Percentiles rank a stretch among this genome's conserved stretches.
phyloP scores from a whole-genome alignment of 2,329 filamentous ascomycete genomes.

The Colletotrichum incanum region DNA sequence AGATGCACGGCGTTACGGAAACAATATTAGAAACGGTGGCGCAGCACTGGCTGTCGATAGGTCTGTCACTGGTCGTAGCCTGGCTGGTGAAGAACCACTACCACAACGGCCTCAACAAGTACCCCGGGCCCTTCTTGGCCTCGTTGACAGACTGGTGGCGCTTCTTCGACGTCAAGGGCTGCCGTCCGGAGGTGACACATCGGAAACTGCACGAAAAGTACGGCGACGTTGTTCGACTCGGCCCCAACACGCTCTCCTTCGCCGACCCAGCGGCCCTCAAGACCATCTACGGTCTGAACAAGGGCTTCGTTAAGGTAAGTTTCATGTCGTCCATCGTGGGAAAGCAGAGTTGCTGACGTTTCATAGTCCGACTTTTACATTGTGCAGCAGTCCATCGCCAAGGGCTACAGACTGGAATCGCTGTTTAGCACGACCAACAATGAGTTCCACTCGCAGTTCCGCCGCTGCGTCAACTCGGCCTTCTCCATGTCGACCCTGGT shows the following conservation, averaged over 20 bases:
- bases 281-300: slow-evolving; percentile 86
- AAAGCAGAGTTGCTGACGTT: background rate
- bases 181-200: slow-evolving; percentile 78
- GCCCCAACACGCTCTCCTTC: slow-evolving; percentile 82
- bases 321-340: slow-evolving; percentile 8
- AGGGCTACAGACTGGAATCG: slow-evolving; percentile 78
- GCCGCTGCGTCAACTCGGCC: slow-evolving; percentile 81
- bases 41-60: slow-evolving; percentile 61
- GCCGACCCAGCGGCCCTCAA: slow-evolving; percentile 81
- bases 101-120: slow-evolving; percentile 75
- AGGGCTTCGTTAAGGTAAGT: slow-evolving; percentile 82
- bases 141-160: slow-evolving; percentile 79
- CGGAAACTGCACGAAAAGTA: slow-evolving; percentile 78
- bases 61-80: slow-evolving; percentile 51
- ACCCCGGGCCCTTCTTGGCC: slow-evolving; percentile 81
- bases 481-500: slow-evolving; percentile 85
- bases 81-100: slow-evolving; percentile 67
- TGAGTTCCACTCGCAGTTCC: slow-evolving; percentile 81
- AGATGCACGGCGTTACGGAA: slow-evolving; percentile 52
- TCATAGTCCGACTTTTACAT: slow-evolving; percentile 83
- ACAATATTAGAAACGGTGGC: slow-evolving; percentile 54
- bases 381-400: slow-evolving; percentile 81
- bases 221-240: slow-evolving; percentile 82
- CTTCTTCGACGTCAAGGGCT: slow-evolving; percentile 76
- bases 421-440: slow-evolving; percentile 85